Base-by-base conservation (phyloP, 805 yeast genomes). In the Clavispora carvajalis region DNA sequence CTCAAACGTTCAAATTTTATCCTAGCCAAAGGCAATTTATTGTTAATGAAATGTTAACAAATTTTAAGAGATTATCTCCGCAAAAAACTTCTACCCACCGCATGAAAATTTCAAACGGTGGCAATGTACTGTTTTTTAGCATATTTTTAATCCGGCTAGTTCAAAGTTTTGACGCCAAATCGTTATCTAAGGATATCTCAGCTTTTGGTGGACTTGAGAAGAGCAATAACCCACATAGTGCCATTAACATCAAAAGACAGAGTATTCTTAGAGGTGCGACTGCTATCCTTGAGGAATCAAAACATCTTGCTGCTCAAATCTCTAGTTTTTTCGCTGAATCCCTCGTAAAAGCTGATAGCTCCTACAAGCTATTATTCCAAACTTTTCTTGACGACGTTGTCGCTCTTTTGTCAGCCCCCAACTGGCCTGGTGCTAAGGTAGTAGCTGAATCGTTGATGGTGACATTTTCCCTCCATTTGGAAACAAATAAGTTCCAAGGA, bases 21-120 rank as follows among this genome's bases (percentile, higher is more conserved):
- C 59, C 64, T 1, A 73, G 70, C 30, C 95, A 87, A 51, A 62
- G 85, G 40, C 59, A 60, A 1, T 82, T 80, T 52, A 69, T 87
- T 5, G 50, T 85, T 7, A 74, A 74, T 39, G 93, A 87, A 54
- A 50, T 84, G 2, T 50, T 82, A 10, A 59, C 71, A 2, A 74
- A 73, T 40, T 60, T 80, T 39, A 77, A 74, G 35, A 68, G 63
- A 17, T 50, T 80, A 3, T 76, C 85, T 0, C 58, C 62, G 0
- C 65, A 67, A 22, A 79, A 75, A 47, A 31, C 57, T 0, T 42
- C 49, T 4, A 68, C 80, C 0, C 63, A 79, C 36, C 75, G 70
- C 34, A 63, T 59, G 31, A 63, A 66, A 31, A 40, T 78, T 0
- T 45, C 68, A 0, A 55, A 70, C 23, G 83, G 82, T 1, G 53